A percentile compares a stretch with the other conserved stretches of the same genome.
Conservation (phyloP, 2,329 filamentous ascomycete species). For the Neofusicoccum sp. region DNA sequence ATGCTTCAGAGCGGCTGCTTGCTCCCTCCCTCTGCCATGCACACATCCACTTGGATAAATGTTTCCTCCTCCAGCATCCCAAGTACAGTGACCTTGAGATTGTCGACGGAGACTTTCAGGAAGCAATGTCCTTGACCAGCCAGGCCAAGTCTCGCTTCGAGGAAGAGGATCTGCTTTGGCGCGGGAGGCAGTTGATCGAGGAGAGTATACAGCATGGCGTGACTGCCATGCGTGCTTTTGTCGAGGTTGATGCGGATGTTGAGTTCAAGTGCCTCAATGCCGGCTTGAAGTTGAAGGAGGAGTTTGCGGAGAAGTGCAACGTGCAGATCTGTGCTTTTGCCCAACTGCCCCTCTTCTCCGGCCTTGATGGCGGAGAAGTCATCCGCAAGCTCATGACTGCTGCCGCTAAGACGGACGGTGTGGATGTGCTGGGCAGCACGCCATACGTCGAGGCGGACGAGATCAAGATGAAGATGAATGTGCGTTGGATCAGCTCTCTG, state of each 20-base stretch:
- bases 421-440: slow-evolving; percentile 65
- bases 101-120: slow-evolving; percentile 59
- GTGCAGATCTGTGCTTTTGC: slow-evolving; percentile 71
- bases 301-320: slow-evolving; percentile 53
- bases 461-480: slow-evolving; percentile 53
- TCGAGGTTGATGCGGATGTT: slow-evolving; percentile 67
- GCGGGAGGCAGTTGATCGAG: slow-evolving; percentile 64
- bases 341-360: slow-evolving; percentile 66
- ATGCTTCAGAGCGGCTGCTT: slow-evolving; percentile 44
- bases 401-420: slow-evolving; percentile 42
- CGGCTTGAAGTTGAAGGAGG: slow-evolving; percentile 56
- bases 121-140: slow-evolving; percentile 60
- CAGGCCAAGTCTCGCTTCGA: slow-evolving; percentile 64
- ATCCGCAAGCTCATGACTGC: slow-evolving; percentile 53
- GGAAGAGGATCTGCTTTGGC: slow-evolving; percentile 59
- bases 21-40: slow-evolving; percentile 65
- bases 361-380: slow-evolving; percentile 46
- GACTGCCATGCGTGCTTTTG: slow-evolving; percentile 67
- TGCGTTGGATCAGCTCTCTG: slow-evolving; percentile 60
- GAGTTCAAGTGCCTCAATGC: slow-evolving; percentile 56
- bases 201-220: slow-evolving; percentile 65
- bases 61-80: slow-evolving; percentile 58
- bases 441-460: slow-evolving; percentile 64
- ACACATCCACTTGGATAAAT: slow-evolving; percentile 70
- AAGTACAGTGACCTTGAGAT: slow-evolving; percentile 62